phyloP scores from a whole-genome alignment of 108 stramenopile genomes.

The Fistulifera solaris region DNA sequence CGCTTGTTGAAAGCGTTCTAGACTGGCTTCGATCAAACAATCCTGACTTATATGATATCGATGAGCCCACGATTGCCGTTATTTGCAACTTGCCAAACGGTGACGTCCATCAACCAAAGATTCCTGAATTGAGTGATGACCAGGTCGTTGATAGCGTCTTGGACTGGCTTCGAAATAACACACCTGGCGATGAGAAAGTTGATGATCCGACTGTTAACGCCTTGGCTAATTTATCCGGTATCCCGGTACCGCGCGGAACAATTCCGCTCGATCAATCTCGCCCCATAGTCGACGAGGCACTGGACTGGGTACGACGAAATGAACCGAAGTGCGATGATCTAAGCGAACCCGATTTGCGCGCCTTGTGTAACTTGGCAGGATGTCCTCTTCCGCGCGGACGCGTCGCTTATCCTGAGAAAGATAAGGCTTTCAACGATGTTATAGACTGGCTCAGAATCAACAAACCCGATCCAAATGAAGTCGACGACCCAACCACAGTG shows the following conservation, averaged over 20 bases:
- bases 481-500: conserved; percentile 4
- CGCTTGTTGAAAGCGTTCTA: conserved; percentile 4
- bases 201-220: conserved; percentile 19
- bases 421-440: conserved; percentile 6
- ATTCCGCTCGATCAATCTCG: neutral
- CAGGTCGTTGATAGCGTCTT: conserved; percentile 1
- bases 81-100: conserved; percentile 1
- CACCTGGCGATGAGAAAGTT: conserved; percentile 3
- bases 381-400: conserved; percentile 2
- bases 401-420: neutral
- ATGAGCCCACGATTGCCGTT: neutral
- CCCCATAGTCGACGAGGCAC: neutral
- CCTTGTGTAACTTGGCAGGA: conserved; percentile 5
- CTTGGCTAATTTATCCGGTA: conserved; percentile 3
- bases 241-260: neutral
- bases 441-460: conserved; percentile 16
- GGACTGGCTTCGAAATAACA: conserved; percentile 21
- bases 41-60: neutral
- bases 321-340: conserved; percentile 2
- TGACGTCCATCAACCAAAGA: neutral
- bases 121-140: neutral
- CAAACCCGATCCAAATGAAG: neutral
- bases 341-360: conserved; percentile 1
- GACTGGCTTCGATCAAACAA: conserved; percentile 9
- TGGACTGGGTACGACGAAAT: conserved; percentile 3